Base-by-base conservation (phyloP, 169 alveolate genomes). In the Cryptosporidium parvum region DNA sequence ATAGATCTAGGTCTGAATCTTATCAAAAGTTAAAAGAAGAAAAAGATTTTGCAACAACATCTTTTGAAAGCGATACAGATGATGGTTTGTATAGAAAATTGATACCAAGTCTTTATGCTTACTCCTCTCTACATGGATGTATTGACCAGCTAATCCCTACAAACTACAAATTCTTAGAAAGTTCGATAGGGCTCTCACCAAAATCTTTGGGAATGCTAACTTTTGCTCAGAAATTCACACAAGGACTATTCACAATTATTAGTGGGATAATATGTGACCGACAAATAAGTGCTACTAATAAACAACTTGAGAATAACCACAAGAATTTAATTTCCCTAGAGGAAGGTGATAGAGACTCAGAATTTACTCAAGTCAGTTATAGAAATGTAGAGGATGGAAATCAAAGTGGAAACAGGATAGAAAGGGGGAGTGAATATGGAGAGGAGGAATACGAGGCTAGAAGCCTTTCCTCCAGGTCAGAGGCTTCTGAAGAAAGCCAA, bases 121-220 rank as follows among this genome's bases (percentile, higher is more conserved):
- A 80, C 45, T 80, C 89, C 9, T 80, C 89, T 26, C 62, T 80
- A 5, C 89, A 80, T 48, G 89, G 89, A 33, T 80, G 89, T 21
- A 39, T 80, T 21, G 89, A 80, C 52, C 89, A 80, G 51, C 14
- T 80, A 29, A 65, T 80, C 8, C 89, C 89, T 26, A 80, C 89
- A 29, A 80, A 61, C 59, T 80, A 80, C 44, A 80, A 80, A 31
- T 16, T 80, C 4, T 9, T 80, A 35, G 89, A 80, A 65, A 65
- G 67, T 0, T 61, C 89, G 0, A 80, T 80, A 23, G 89, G 89
- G 8, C 75, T 80, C 23, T 80, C 89, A 2, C 89, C 89, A 42
- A 56, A 80, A 65, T 42, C 80, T 6, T 53, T 80, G 44, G 89
- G 89, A 16, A 59, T 80, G 59, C 39, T 80, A 45, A 62, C 89